Base-by-base conservation (phyloP, 352 stramenopile species). In the Pythium phragmitis region DNA sequence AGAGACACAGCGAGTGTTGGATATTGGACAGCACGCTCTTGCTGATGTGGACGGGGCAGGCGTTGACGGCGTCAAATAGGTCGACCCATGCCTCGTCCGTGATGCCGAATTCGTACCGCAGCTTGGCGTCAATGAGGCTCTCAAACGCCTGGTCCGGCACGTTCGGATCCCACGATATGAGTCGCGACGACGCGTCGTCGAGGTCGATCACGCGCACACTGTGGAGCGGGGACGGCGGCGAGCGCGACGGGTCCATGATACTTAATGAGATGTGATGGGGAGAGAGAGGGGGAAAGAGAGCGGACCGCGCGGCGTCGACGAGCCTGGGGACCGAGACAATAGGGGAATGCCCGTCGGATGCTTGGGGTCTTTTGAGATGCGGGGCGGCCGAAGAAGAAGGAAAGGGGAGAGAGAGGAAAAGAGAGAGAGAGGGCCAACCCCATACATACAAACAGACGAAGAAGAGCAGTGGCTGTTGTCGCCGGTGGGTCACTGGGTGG, bases 1-100 rank as follows among this genome's bases (percentile, higher is more conserved):
- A 92, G 8, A 94, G 70, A 56, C 85, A 92, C n/a, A 94, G 73
- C 59, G 85, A 73, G 63, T 70, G 64, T 53, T 57, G 66, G 30
- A 79, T 63, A 37, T 70, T 74, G 33, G 71, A 75, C 34, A 92
- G 68, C 19, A 86, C 81, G 39, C 87, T 76, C 63, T 94, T 94
- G 66, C 73, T 89, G 61, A 94, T 94, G 65, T 89, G 78, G 26
- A 94, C 85, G 62, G 91, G 81, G 55, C 81, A 89, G 54, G 81
- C 89, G 68, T 91, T 92, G 60, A 79, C 75, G 46, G 79, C 80
- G 64, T 94, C 85, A 65, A 94, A 91, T 56, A 94, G 81, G 70
- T 94, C 85, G 30, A 94, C 85, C 85, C 85, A 94, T 17, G 85
- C 83, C 60, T 94, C 85, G 72, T 94, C 85, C 57, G 82, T 89